A percentile compares a stretch with the other conserved stretches of the same genome.
phyloP scores from a whole-genome alignment of 768 basidiomycete species.

The Psilocybe azurescens region DNA sequence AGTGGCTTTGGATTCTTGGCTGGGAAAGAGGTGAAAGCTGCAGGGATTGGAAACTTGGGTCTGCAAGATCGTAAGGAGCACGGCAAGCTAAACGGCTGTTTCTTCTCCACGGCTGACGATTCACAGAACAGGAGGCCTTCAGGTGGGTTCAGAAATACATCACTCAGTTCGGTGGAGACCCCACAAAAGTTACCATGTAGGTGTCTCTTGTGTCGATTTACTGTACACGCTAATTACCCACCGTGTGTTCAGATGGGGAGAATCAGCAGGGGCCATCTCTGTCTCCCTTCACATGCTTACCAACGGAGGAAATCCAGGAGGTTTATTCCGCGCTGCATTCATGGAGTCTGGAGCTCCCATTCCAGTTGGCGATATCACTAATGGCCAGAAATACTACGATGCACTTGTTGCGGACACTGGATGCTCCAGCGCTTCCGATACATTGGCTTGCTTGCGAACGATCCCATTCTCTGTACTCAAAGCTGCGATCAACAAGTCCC shows the following conservation, averaged over 20 bases:
- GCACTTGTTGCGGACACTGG: constrained; percentile 39
- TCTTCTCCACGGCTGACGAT: constrained; percentile 20
- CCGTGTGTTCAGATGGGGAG: constrained; percentile 37
- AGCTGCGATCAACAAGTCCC: constrained; percentile 43
- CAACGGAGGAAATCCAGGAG: constrained; percentile 48
- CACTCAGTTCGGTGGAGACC: constrained; percentile 67
- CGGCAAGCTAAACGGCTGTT: not conserved
- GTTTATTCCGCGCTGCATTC: constrained; percentile 53
- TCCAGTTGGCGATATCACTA: constrained; percentile 45
- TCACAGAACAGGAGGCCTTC: constrained; percentile 43
- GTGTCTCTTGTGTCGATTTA: constrained; percentile 18
- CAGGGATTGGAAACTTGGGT: constrained; percentile 66
- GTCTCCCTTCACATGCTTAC: constrained; percentile 55
- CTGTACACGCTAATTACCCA: not conserved
- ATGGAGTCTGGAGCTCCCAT: constrained; percentile 57
- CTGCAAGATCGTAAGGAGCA: constrained; percentile 60
- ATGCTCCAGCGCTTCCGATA: constrained; percentile 39
- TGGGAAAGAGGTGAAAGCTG: constrained; percentile 54
- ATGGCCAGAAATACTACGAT: constrained; percentile 53
- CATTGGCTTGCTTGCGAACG: constrained; percentile 43
- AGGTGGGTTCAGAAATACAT: constrained; percentile 75
- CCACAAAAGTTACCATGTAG: constrained; percentile 61
- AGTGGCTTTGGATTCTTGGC: constrained; percentile 55
- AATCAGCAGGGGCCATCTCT: constrained; percentile 58
- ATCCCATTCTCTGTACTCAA: constrained; percentile 42